Conservation (phyloP, 495 filamentous ascomycete species). For the Penicillium odoratum region DNA sequence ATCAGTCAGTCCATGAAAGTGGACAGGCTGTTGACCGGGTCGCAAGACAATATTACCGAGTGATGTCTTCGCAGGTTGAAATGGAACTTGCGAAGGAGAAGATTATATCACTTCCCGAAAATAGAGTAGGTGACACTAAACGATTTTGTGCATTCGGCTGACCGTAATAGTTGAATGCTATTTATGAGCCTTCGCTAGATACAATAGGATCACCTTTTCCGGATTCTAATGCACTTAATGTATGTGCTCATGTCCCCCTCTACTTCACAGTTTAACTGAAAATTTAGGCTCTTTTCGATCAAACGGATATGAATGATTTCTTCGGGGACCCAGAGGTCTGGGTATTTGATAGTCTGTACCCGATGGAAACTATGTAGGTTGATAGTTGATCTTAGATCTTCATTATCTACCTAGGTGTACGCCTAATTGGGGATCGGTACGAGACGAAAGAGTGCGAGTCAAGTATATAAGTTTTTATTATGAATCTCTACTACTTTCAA, state of each 20-base stretch:
- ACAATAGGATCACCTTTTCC: not conserved
- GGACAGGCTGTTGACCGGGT: conserved; percentile 24
- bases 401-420: no score
- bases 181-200: not conserved
- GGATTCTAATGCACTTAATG: not conserved
- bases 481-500: no score
- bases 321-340: conserved; percentile 29
- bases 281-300: not conserved
- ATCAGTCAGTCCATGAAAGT: conserved; percentile 14
- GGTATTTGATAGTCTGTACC: conserved; percentile 20
- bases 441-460: no score
- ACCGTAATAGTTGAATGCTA: not conserved
- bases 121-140: not conserved
- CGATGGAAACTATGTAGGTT: not conserved
- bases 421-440: no score
- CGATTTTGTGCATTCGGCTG: not conserved
- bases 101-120: conserved; percentile 2
- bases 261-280: not conserved
- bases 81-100: conserved; percentile 16
- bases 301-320: conserved; percentile 11
- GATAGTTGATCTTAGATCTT: not conserved
- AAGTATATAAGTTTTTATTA: no score
- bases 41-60: conserved; percentile 23
- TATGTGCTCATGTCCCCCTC: not conserved
- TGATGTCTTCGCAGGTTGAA: conserved; percentile 23